Percentiles rank a stretch among this genome's conserved stretches.
Conservation (phyloP, 192 early-diverging fungal genomes). For the Anaeromyces robustus region DNA sequence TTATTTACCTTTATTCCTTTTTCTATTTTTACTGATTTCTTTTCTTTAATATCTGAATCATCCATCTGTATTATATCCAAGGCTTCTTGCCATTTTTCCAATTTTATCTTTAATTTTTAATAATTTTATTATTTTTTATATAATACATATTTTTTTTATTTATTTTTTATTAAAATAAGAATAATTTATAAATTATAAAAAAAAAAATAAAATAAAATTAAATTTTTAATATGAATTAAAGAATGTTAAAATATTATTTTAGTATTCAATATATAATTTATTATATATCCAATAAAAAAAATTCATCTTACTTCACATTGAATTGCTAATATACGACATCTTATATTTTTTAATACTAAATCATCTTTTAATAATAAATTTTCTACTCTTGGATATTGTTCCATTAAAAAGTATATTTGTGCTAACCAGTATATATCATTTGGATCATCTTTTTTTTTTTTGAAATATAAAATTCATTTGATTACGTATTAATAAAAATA, state of each 20-base stretch:
- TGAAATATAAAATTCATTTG: no score
- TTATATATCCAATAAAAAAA: not conserved
- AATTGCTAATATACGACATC: not conserved
- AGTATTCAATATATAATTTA: not conserved
- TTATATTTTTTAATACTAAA: not conserved
- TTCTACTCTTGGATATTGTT: not conserved
- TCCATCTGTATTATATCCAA: conserved; percentile 22
- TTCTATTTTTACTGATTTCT: conserved; percentile 11
- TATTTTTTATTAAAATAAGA: not conserved
- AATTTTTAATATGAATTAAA: no score
- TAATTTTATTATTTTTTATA: no score
- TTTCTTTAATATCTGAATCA: conserved; percentile 7
- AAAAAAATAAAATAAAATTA: not conserved
- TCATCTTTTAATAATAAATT: not conserved
- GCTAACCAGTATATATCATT: not conserved
- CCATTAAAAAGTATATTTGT: not conserved
- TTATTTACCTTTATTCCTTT: conserved; percentile 21
- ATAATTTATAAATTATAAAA: not conserved
- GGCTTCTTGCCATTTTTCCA: conserved; percentile 34
- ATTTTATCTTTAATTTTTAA: conserved; percentile 13
- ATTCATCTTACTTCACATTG: not conserved
- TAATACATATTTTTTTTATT: no score
- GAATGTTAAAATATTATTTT: no score
- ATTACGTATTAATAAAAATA: no score
- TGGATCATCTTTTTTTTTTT: not conserved